Evolutionary conservation across 768 basidiomycete genomes (phyloP), one percentile per base, ranked within the genome.

Genomic region (Cystobasidium ongulense): DNA sequence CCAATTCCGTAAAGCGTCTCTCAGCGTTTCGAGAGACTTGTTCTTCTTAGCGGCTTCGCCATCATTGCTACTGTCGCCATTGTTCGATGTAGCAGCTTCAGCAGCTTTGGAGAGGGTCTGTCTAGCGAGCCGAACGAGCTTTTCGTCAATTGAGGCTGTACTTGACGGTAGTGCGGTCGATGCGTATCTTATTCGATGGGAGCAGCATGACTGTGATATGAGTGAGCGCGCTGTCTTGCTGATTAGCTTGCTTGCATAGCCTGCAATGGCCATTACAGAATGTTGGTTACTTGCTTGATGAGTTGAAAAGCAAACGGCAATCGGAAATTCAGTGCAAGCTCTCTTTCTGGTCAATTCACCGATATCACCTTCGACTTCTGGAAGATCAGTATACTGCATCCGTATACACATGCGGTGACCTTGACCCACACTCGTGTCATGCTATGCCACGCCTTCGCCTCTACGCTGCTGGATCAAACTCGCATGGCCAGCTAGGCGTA

Each of bases 401-500:
- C 23, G 62, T 23, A 27, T 63, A 21, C 17, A 35, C 33, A 29
- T 38, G 63, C 63, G 21, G 15, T 50, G n/a, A 50, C 21, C 46
- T 39, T 7, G 63, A 61, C 31, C 23, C 27, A 61, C 11, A 7
- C 41, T 31, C 35, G 21, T 36, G 35, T 33, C 63, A 41, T n/a
- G 43, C 27, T 46, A 71, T 62, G 66, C 31, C 43, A 0, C 13
- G 17, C 8, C 39, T 63, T 50, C 18, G 18, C 10, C 65, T 76
- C 1, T 73, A 68, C 65, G 73, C 70, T 7, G 65, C 77, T 0
- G 78, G 78, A 1, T 73, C 71, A 15, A 78, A 78, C 64, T 76
- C 78, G 38, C 74, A 75, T 71, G 75, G 75, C 21, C 78, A 78
- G 36, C 76, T 78, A 50, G 76, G 54, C 0, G 3, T 31, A 17